phyloP scores from a whole-genome alignment of 2,329 filamentous ascomycete genomes.

The Colletotrichum graminicola region DNA sequence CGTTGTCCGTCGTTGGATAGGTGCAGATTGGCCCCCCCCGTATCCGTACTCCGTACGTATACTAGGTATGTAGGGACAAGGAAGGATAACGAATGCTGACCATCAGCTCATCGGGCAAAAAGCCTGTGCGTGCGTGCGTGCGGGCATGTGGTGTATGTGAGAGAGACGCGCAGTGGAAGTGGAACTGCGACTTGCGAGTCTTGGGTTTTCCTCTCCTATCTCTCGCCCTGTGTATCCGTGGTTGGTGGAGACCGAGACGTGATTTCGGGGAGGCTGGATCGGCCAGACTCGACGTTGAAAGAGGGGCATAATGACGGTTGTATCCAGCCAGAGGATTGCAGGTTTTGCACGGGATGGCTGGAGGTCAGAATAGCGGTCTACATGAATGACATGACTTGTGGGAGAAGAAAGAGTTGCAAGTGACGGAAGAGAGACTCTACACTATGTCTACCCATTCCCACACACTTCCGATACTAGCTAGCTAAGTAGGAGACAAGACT shows the following conservation, averaged over 20 bases:
- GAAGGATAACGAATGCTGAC: conserved; percentile 27
- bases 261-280: conserved; percentile 43
- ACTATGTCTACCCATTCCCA: neutral
- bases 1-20: conserved; percentile 37
- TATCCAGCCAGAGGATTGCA: conserved; percentile 13
- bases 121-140: conserved; percentile 9
- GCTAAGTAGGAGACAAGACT: no score
- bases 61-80: conserved; percentile 7
- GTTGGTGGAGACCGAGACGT: conserved; percentile 43
- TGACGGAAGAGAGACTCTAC: neutral
- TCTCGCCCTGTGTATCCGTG: conserved; percentile 9
- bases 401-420: neutral
- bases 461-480: no score
- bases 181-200: conserved; percentile 26
- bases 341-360: conserved; percentile 33
- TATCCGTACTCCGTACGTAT: no score
- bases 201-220: conserved; percentile 5
- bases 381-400: neutral
- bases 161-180: conserved; percentile 40
- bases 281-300: conserved; percentile 24
- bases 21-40: conserved; percentile 3
- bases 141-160: conserved; percentile 7
- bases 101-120: conserved; percentile 17
- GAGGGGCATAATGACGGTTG: conserved; percentile 27
- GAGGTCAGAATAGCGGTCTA: conserved; percentile 28